phyloP scores from a whole-genome alignment of 208 protist genomes.

The Acanthamoeba quina region DNA sequence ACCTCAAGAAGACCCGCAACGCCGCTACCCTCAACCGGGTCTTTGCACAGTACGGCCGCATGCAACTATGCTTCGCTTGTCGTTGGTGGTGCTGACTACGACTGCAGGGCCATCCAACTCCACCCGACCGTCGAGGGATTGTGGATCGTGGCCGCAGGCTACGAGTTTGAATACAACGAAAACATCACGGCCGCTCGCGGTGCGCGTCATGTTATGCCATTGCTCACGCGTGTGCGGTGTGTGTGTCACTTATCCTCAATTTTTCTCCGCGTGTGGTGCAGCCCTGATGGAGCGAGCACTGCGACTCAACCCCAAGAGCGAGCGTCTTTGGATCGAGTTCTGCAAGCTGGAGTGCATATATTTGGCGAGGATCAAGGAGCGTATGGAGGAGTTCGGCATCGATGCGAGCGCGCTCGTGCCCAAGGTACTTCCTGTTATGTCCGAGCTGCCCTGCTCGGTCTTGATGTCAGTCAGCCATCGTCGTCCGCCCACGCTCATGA shows the following conservation, averaged over 20 bases:
- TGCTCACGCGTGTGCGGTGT: background rate
- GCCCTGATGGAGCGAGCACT: slow-evolving; percentile 16
- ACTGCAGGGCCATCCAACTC: slow-evolving; percentile 8
- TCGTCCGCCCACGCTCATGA: background rate
- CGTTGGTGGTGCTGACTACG: background rate
- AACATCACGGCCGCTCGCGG: slow-evolving; percentile 51
- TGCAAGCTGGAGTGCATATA: slow-evolving; percentile 44
- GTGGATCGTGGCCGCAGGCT: slow-evolving; percentile 45
- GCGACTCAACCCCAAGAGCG: background rate
- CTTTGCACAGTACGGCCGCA: slow-evolving; percentile 14
- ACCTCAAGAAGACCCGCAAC: slow-evolving; percentile 14
- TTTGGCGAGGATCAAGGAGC: background rate
- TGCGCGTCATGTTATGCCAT: background rate
- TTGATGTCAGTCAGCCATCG: background rate
- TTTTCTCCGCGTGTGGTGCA: background rate
- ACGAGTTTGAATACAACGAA: slow-evolving; percentile 65
- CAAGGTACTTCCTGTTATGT: background rate
- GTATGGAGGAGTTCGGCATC: slow-evolving; percentile 5
- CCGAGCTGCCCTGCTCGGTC: background rate
- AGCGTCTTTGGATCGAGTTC: slow-evolving; percentile 52
- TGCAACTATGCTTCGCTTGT: background rate
- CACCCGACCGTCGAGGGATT: slow-evolving; percentile 37
- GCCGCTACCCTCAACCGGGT: background rate
- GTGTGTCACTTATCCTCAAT: background rate
- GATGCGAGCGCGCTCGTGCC: background rate